phyloP scores from a whole-genome alignment of 805 yeast genomes.

The Teunomyces pallodes region DNA sequence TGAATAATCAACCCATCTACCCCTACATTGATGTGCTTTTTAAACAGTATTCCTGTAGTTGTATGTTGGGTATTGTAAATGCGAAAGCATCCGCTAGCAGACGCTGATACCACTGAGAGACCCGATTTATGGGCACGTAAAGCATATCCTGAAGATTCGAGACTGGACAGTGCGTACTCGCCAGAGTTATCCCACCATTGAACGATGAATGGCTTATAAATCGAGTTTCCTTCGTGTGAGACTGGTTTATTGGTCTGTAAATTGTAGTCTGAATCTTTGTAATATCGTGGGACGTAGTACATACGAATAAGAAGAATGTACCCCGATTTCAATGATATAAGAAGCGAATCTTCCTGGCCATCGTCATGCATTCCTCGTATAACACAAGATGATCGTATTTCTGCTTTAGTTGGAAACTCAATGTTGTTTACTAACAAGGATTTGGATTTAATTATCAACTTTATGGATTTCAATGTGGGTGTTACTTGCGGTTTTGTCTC shows the following conservation, averaged over 20 bases:
- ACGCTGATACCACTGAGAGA: constrained; percentile 34
- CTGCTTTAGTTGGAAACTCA: constrained; percentile 29
- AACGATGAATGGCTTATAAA: constrained; percentile 43
- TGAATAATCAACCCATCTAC: constrained; percentile 42
- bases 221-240: constrained; percentile 13
- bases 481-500: not conserved
- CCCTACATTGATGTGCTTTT: constrained; percentile 36
- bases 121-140: constrained; percentile 39
- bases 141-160: constrained; percentile 24
- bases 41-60: constrained; percentile 35
- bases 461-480: constrained; percentile 12
- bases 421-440: constrained; percentile 31
- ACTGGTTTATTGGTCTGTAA: constrained; percentile 9
- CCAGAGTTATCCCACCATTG: constrained; percentile 47
- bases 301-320: constrained; percentile 38
- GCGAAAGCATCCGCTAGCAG: constrained; percentile 35
- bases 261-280: constrained; percentile 22
- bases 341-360: constrained; percentile 35
- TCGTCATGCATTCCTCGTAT: constrained; percentile 20
- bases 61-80: constrained; percentile 37
- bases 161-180: constrained; percentile 11
- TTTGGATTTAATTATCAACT: constrained; percentile 29
- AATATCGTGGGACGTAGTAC: constrained; percentile 32
- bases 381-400: constrained; percentile 30
- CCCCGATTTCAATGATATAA: constrained; percentile 41